Evolutionary conservation across 2,329 filamentous ascomycete genomes (phyloP).

Genomic region (Beauveria asiatica): DNA sequence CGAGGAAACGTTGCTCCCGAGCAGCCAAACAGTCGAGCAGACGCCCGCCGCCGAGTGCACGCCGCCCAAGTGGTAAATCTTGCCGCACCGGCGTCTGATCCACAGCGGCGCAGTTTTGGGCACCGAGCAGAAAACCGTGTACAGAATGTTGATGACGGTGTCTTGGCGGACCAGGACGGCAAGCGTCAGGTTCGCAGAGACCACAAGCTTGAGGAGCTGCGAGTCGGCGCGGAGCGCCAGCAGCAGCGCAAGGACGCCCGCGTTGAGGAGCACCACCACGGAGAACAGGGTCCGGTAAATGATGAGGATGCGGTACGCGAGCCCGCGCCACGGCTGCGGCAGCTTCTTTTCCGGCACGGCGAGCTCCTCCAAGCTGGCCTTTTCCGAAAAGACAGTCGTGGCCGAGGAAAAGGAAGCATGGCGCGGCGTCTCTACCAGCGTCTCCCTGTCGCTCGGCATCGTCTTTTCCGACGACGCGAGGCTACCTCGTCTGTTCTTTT

Average conservation of each 20-base stretch:
- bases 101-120: slow-evolving; percentile 38
- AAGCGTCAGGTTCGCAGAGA: slow-evolving; percentile 39
- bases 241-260: slow-evolving; percentile 37
- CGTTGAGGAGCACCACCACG: slow-evolving; percentile 41
- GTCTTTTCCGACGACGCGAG: not conserved
- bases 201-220: slow-evolving; percentile 32
- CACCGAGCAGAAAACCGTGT: slow-evolving; percentile 36
- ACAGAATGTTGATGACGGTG: slow-evolving; percentile 42
- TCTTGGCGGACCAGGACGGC: slow-evolving; percentile 47
- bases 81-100: slow-evolving; percentile 38
- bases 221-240: slow-evolving; percentile 25
- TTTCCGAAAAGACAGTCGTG: slow-evolving; percentile 16
- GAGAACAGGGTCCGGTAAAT: slow-evolving; percentile 50
- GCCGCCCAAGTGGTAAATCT: slow-evolving; percentile 45
- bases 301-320: slow-evolving; percentile 39
- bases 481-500: not conserved
- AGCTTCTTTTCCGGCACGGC: slow-evolving; percentile 34
- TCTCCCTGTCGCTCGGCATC: slow-evolving; percentile 14
- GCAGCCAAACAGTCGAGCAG: slow-evolving; percentile 40
- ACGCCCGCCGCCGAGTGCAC: slow-evolving; percentile 42
- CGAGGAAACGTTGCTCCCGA: slow-evolving; percentile 32
- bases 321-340: slow-evolving; percentile 28
- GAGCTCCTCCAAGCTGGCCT: slow-evolving; percentile 17
- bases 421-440: slow-evolving; percentile 19
- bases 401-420: slow-evolving; percentile 20